phyloP scores from a whole-genome alignment of 345 rosid species.

The Moricandia arvensis region DNA sequence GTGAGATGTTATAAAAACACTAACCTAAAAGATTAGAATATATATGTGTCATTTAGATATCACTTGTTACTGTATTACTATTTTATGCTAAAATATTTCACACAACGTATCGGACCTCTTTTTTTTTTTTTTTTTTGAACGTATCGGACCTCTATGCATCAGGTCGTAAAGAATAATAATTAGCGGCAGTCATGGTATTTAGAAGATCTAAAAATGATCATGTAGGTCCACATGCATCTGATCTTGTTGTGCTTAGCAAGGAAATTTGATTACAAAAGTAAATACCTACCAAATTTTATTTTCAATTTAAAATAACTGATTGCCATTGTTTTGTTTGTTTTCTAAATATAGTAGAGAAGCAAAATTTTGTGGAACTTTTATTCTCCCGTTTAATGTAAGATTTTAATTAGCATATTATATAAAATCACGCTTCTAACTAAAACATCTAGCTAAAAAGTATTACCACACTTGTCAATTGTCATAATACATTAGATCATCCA shows the following conservation, averaged over 20 bases:
- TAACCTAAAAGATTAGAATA: neutral
- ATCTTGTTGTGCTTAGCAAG: conserved; percentile 29
- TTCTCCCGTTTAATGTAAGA: neutral
- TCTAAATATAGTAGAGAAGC: neutral
- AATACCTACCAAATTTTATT: conserved; percentile 8
- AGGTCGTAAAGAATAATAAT: conserved; percentile 15
- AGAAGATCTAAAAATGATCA: conserved; percentile 33
- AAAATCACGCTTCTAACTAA: neutral
- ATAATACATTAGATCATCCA: neutral
- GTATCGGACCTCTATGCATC: neutral
- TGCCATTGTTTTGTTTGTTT: neutral
- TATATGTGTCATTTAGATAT: neutral
- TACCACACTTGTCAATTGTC: neutral
- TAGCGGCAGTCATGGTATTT: conserved; percentile 34
- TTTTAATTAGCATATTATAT: neutral
- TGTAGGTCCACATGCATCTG: conserved; percentile 36
- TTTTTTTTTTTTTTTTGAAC: too few relatives aligned
- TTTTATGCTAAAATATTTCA: neutral
- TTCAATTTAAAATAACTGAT: neutral
- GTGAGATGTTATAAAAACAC: neutral
- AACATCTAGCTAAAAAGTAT: neutral
- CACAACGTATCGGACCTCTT: neutral
- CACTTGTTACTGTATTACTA: neutral
- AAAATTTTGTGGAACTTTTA: neutral
- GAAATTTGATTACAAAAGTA: conserved; percentile 25